These are phyloP conservation scores for Obelidium mucronatum DNA, from an alignment of 192 early-diverging fungal genomes.

Conservation along the genomic window DNA sequence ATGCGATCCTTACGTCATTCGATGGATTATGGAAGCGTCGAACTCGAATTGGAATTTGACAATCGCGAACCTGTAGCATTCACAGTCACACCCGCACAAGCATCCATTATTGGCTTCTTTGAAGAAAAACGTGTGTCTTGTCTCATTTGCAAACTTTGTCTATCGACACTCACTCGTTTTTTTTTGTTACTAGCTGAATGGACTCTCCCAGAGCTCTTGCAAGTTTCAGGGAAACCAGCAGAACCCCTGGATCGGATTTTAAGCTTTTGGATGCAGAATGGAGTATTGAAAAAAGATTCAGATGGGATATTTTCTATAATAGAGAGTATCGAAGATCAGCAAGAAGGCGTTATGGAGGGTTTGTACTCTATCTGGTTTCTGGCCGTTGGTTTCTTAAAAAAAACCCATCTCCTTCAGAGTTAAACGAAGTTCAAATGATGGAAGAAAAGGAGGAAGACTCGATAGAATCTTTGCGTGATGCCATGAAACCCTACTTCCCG, in stretches of 20 bases:
- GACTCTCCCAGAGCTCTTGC: too few relatives aligned
- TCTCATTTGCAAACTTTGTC: too few relatives aligned
- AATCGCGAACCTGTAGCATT: slow-evolving; percentile 53
- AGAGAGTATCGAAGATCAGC: background rate
- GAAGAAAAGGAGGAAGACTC: background rate
- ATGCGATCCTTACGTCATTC: slow-evolving; percentile 67
- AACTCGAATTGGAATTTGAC: slow-evolving; percentile 61
- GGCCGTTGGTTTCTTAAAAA: too few relatives aligned
- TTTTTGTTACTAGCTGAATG: too few relatives aligned
- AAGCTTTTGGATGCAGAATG: slow-evolving; percentile 13
- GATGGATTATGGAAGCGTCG: slow-evolving; percentile 58
- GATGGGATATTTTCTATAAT: background rate
- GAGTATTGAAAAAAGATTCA: background rate
- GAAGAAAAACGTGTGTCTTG: background rate
- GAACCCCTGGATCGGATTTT: too few relatives aligned
- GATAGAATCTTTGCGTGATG: background rate
- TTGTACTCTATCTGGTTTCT: too few relatives aligned
- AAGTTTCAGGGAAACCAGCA: too few relatives aligned
- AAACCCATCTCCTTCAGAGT: too few relatives aligned
- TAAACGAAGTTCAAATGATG: too few relatives aligned
- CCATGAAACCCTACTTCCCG: slow-evolving; percentile 30
- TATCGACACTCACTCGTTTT: too few relatives aligned
- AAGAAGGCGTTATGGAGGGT: background rate
- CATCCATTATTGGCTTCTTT: slow-evolving; percentile 53
- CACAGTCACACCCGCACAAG: slow-evolving; percentile 61